Evolutionary conservation across 306 rosid species (phyloP).

Genomic region (Medicago lupulina): DNA sequence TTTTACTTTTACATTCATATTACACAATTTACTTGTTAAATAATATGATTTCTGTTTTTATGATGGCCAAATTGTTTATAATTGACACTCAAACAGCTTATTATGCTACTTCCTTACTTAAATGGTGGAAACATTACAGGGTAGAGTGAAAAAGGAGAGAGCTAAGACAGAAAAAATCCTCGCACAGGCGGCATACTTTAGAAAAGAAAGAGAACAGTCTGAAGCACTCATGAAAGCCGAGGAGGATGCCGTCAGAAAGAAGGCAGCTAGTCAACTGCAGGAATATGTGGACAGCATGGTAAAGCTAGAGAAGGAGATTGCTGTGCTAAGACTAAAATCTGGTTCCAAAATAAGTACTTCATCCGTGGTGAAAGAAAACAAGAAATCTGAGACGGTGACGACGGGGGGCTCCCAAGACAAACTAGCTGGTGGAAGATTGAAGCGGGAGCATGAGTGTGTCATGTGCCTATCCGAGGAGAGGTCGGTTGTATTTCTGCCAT

Average conservation of each 20-base stretch:
- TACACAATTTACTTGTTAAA: constrained; percentile 10
- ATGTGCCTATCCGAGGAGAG: constrained; percentile 77
- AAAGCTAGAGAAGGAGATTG: constrained; percentile 56
- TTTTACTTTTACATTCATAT: constrained; percentile 28
- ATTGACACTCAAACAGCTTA: constrained; percentile 12
- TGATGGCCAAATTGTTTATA: constrained; percentile 31
- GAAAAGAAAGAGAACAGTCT: constrained; percentile 52
- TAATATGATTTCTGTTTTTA: constrained; percentile 18
- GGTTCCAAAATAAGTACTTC: constrained; percentile 43
- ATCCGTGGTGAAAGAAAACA: constrained; percentile 34
- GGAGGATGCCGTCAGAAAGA: constrained; percentile 54
- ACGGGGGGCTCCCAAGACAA: constrained; percentile 31
- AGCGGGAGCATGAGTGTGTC: constrained; percentile 71
- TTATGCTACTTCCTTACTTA: constrained; percentile 22
- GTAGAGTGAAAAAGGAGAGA: constrained; percentile 53
- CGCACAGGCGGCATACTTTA: constrained; percentile 53
- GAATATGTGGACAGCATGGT: constrained; percentile 52
- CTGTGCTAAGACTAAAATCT: constrained; percentile 38
- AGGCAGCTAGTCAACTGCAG: constrained; percentile 52
- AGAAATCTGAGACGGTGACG: constrained; percentile 32
- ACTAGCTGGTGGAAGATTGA: constrained; percentile 38
- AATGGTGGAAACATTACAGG: constrained; percentile 51
- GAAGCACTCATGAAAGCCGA: constrained; percentile 50
- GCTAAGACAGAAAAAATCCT: constrained; percentile 55
- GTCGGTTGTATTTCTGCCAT: constrained; percentile 71